These are phyloP conservation scores for Cystobasidium onofrii DNA, from an alignment of 768 basidiomycete species.

Conservation along the genomic window DNA sequence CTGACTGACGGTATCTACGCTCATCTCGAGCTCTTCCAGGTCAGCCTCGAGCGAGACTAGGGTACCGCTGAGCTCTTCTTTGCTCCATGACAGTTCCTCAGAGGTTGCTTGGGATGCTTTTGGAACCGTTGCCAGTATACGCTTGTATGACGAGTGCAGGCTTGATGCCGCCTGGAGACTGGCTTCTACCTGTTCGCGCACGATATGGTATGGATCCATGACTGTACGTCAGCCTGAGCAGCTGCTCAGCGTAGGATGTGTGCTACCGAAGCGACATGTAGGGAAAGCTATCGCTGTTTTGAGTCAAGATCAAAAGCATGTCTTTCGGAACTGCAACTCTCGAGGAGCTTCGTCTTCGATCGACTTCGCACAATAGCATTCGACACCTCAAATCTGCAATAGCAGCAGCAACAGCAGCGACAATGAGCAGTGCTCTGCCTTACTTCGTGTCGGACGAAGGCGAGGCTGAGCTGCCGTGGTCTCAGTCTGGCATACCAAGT, in stretches of 20 bases:
- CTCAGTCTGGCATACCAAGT: neutral
- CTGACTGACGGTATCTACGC: constrained; percentile 8
- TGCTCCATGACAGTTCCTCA: constrained; percentile 26
- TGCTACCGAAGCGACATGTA: neutral
- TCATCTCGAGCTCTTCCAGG: constrained; percentile 16
- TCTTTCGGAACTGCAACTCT: neutral
- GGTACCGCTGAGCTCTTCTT: constrained; percentile 20
- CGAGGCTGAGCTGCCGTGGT: neutral
- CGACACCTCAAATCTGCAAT: neutral
- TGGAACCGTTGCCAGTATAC: constrained; percentile 8
- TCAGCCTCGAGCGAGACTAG: constrained; percentile 14
- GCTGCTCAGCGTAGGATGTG: neutral
- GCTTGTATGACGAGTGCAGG: constrained; percentile 19
- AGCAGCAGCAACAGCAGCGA: neutral
- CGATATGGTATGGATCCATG: constrained; percentile 14
- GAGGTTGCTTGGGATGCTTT: neutral
- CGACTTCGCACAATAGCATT: neutral
- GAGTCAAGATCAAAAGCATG: neutral
- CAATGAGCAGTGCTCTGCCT: neutral
- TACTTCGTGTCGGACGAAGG: neutral
- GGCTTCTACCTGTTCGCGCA: constrained; percentile 8
- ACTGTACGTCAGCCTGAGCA: neutral
- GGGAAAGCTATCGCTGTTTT: neutral
- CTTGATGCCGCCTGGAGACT: neutral
- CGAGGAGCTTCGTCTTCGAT: neutral